Conservation (phyloP, 1,284 basidiomycete species). For the Pulveroboletus ridleyi region DNA sequence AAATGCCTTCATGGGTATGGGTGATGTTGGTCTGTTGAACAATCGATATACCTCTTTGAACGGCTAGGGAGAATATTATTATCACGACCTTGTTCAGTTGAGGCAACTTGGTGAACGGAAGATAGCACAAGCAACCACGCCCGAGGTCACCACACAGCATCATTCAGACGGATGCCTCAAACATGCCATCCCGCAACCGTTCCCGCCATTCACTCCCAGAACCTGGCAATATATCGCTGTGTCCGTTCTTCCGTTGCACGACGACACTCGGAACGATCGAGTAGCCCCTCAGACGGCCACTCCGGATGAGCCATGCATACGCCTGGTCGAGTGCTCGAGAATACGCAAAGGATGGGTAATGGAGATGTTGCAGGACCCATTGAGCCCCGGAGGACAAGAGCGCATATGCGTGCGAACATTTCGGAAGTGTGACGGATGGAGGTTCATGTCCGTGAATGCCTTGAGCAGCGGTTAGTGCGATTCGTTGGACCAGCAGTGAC, state of each 20-base stretch:
- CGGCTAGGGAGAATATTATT: too few relatives aligned
- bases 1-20: too few relatives aligned
- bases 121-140: too few relatives aligned
- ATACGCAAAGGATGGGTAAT: constrained; percentile 72
- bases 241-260: constrained; percentile 60
- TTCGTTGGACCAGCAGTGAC: constrained; percentile 80
- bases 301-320: constrained; percentile 69
- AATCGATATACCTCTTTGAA: too few relatives aligned
- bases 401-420: constrained; percentile 75
- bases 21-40: too few relatives aligned
- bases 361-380: constrained; percentile 58
- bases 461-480: constrained; percentile 42
- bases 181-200: constrained; percentile 53
- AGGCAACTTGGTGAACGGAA: constrained; percentile 9
- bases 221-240: constrained; percentile 59
- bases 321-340: constrained; percentile 81
- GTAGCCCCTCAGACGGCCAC: constrained; percentile 57
- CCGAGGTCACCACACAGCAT: too few relatives aligned
- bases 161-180: constrained; percentile 30
- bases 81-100: too few relatives aligned
- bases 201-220: constrained; percentile 65
- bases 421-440: constrained; percentile 66
- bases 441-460: constrained; percentile 1
- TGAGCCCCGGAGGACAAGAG: constrained; percentile 61
- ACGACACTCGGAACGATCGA: constrained; percentile 71